These are phyloP conservation scores for Lobosporangium transversale DNA, from an alignment of 192 early-diverging fungal genomes.

Conservation along the genomic window DNA sequence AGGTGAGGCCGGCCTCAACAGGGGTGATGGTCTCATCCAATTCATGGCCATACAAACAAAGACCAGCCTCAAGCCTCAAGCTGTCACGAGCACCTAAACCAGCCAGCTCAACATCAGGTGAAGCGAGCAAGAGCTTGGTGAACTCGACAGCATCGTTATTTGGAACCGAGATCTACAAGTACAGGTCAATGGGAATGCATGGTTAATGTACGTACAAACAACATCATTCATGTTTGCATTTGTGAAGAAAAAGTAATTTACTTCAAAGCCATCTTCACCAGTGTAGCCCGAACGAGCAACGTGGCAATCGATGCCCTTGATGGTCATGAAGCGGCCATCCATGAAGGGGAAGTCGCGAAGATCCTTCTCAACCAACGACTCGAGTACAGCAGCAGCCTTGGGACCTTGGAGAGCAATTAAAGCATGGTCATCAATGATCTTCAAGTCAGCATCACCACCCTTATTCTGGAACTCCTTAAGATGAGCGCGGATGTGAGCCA, in stretches of 20 bases:
- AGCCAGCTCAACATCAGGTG: slow-evolving; percentile 87
- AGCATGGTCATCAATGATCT: slow-evolving; percentile 86
- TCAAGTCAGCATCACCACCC: slow-evolving; percentile 90
- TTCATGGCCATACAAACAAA: slow-evolving; percentile 98
- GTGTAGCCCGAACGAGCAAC: slow-evolving; percentile 98
- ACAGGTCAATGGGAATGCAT: too few species aligned
- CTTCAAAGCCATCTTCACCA: slow-evolving; percentile 99
- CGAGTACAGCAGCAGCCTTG: slow-evolving; percentile 76
- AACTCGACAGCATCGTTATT: slow-evolving; percentile 73
- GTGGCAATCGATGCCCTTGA: slow-evolving; percentile 84
- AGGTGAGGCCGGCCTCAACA: slow-evolving; percentile 91
- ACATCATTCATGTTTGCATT: too few species aligned
- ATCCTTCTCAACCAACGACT: slow-evolving; percentile 62
- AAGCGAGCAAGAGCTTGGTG: slow-evolving; percentile 71
- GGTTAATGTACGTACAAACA: too few species aligned
- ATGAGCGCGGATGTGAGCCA: slow-evolving; percentile 85
- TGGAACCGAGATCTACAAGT: slow-evolving; percentile 82
- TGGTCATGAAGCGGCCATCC: slow-evolving; percentile 75
- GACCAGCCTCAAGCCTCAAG: slow-evolving; percentile 94
- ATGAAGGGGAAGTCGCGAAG: slow-evolving; percentile 90
- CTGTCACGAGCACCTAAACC: slow-evolving; percentile 96
- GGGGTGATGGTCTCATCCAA: slow-evolving; percentile 92
- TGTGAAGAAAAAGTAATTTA: too few species aligned
- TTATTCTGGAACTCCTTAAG: slow-evolving; percentile 83
- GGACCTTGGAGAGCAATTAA: slow-evolving; percentile 96